Conservation (phyloP, 1,284 basidiomycete species). For the Rhodotorula glutinis region DNA sequence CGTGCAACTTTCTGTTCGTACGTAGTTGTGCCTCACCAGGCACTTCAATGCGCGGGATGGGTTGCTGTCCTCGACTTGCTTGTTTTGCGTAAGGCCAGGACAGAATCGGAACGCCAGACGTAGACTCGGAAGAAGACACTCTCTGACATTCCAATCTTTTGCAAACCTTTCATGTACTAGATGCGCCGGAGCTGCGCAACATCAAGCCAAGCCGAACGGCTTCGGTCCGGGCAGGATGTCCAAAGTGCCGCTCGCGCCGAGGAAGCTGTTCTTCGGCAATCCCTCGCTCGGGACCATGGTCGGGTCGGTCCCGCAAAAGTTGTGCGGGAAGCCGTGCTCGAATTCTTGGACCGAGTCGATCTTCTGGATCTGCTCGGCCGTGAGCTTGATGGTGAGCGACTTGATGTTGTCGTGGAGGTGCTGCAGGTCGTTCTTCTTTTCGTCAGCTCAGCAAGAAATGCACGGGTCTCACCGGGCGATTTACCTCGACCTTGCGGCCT, state of each 20-base stretch:
- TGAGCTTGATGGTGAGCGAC: constrained; percentile 53
- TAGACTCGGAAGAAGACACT: too few relatives aligned
- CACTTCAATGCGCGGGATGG: too few relatives aligned
- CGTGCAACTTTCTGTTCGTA: too few relatives aligned
- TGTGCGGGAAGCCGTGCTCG: constrained; percentile 44
- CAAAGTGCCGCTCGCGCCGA: constrained; percentile 5
- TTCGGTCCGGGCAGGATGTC: constrained; percentile 11
- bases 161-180: not conserved
- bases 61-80: too few relatives aligned
- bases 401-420: constrained; percentile 56
- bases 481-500: constrained; percentile 53
- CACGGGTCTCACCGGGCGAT: too few relatives aligned
- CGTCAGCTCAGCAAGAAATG: too few relatives aligned
- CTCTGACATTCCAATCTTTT: too few relatives aligned
- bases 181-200: not conserved
- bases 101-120: too few relatives aligned
- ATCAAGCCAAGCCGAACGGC: not conserved
- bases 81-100: too few relatives aligned
- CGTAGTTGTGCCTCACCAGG: too few relatives aligned
- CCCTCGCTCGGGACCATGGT: constrained; percentile 29
- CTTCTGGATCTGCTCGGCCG: constrained; percentile 52
- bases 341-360: constrained; percentile 44
- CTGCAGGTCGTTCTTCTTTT: constrained; percentile 40
- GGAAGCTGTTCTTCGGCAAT: not conserved
- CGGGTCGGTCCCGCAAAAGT: constrained; percentile 24